These are phyloP conservation scores for Leishmania aethiopica DNA, from an alignment of 208 protist species.

Conservation along the genomic window DNA sequence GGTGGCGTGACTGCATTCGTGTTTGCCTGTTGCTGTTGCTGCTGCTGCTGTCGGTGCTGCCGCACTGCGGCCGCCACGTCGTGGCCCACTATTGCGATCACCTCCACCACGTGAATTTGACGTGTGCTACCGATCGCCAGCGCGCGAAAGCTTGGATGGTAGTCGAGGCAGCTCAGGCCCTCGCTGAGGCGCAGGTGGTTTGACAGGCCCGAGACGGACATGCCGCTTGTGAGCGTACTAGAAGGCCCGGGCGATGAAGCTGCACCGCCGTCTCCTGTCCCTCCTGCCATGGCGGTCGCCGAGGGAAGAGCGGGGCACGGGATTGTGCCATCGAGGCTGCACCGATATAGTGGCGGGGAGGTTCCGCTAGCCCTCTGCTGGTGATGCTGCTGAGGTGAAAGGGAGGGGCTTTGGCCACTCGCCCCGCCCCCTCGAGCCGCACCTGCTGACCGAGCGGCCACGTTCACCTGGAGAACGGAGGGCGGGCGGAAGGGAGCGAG, in stretches of 20 bases:
- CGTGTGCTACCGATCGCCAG: slow-evolving; percentile 76
- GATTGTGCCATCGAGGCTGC: neutral
- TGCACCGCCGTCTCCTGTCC: slow-evolving; percentile 4
- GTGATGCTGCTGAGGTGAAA: neutral
- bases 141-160: slow-evolving; percentile 61
- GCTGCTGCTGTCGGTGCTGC: slow-evolving; percentile 14
- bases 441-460: neutral
- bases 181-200: slow-evolving; percentile 55
- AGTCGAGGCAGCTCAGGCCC: slow-evolving; percentile 67
- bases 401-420: neutral
- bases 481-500: slow-evolving; percentile 11
- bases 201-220: slow-evolving; percentile 20
- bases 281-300: neutral
- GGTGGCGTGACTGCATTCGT: neutral
- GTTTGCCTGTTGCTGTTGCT: slow-evolving; percentile 8
- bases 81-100: slow-evolving; percentile 47
- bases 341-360: neutral
- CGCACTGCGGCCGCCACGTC: slow-evolving; percentile 29
- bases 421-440: neutral
- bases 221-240: slow-evolving; percentile 18
- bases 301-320: neutral
- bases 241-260: neutral
- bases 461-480: slow-evolving; percentile 3
- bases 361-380: neutral
- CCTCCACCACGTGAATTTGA: slow-evolving; percentile 73